Evolutionary conservation across 495 filamentous ascomycete species (phyloP), one percentile per base, ranked within the genome.

Genomic region (Trichocladium uniseriatum): DNA sequence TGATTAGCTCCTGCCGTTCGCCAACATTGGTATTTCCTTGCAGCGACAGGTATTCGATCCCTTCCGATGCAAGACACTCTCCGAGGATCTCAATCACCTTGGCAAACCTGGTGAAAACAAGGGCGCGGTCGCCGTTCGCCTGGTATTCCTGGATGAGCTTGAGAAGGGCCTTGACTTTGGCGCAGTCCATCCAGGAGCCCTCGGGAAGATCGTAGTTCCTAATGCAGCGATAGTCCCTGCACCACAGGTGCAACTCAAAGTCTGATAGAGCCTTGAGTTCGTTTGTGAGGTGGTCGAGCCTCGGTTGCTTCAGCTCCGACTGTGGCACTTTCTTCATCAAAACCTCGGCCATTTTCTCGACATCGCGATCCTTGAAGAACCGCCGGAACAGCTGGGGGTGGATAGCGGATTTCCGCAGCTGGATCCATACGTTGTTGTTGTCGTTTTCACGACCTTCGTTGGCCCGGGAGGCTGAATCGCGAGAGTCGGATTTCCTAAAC

Each of bases 81-180:
- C 92, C 83, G 0, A 98, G 77, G 40, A 97, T 87, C 62, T 96
- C 83, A 65, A 96, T 81, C 22, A 95, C 86, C 61, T 87, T 82
- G 35, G 88, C 85, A 64, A 96, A 98, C 51, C 95, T 86, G 7
- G 83, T 91, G 70, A 98, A 98, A 15, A 98, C 75, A 2, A 98
- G 74, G 0, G 83, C 79, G 1, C 90, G 80, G 57, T 97, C 91
- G 0, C 92, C 92, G 29, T 89, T 91, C 48, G 76, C 71, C 57
- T 81, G 83, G 69, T 86, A 94, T 6, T 73, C 63, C 10, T 70
- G 69, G 0, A 97, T 73, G 21, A 98, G 76, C 50, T 82, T 76
- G 35, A 81, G 74, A 15, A 98, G 74, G 34, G 84, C 80, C 45
- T 81, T 73, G 28, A 97, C 80, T 61, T 98, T 98, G 16, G 90